phyloP scores from a whole-genome alignment of 345 rosid genomes.

The Corchorus olitorius region DNA sequence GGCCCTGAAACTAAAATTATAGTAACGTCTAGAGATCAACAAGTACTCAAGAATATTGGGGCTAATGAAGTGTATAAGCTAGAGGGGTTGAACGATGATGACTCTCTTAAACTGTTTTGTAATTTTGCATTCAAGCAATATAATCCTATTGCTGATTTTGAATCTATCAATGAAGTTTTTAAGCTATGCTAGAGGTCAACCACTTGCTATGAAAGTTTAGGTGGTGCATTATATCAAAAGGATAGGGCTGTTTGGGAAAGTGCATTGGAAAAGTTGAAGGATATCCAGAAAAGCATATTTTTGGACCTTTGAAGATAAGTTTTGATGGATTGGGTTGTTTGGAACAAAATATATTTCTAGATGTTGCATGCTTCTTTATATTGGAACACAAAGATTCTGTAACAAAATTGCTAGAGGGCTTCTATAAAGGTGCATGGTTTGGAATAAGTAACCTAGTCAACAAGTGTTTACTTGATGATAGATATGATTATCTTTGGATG shows the following conservation, averaged over 20 bases:
- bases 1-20: neutral
- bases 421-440: neutral
- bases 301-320: neutral
- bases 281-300: neutral
- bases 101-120: constrained; percentile 8
- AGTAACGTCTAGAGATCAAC: constrained; percentile 6
- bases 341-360: constrained; percentile 39
- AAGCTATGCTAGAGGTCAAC: neutral
- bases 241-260: neutral
- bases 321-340: neutral
- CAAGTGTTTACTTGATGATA: constrained; percentile 32
- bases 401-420: constrained; percentile 20
- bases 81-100: neutral
- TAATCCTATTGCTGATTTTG: constrained; percentile 5
- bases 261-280: neutral
- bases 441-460: constrained; percentile 17
- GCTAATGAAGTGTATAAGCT: neutral
- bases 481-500: constrained; percentile 23
- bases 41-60: neutral
- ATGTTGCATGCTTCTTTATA: constrained; percentile 46
- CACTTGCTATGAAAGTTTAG: constrained; percentile 4
- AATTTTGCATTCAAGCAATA: neutral
- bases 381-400: constrained; percentile 23
- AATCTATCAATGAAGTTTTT: neutral
- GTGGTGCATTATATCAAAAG: neutral